Percentiles rank a stretch among this genome's conserved stretches.
phyloP scores from a whole-genome alignment of 2,329 filamentous ascomycete species.

The Chrysosporium keratinophilum region DNA sequence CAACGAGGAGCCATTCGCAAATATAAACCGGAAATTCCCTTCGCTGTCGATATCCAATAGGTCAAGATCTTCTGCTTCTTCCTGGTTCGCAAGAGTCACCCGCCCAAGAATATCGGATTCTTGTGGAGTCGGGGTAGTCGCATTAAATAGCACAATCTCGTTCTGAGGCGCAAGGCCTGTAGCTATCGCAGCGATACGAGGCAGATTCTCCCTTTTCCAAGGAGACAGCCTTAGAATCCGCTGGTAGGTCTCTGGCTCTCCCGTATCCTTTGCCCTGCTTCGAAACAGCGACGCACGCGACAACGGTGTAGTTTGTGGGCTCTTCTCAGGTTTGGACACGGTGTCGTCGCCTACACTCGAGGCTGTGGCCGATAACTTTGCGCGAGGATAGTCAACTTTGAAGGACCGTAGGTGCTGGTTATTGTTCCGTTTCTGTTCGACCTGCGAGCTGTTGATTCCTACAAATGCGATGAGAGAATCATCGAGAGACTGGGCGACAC shows the following conservation, averaged over 20 bases:
- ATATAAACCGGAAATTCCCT: slow-evolving; percentile 58
- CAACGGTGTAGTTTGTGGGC: slow-evolving; percentile 24
- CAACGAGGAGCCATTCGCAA: slow-evolving; percentile 67
- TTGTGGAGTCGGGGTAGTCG: slow-evolving; percentile 45
- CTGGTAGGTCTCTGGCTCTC: slow-evolving; percentile 50
- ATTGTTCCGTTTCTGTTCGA: slow-evolving; percentile 60
- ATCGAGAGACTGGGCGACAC: slow-evolving; percentile 52
- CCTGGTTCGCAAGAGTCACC: slow-evolving; percentile 41
- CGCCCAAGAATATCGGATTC: slow-evolving; percentile 44
- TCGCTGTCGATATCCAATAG: slow-evolving; percentile 27
- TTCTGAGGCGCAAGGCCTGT: slow-evolving; percentile 65
- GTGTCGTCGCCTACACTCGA: slow-evolving; percentile 16
- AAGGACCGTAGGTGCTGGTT: slow-evolving; percentile 80
- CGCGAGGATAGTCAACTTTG: slow-evolving; percentile 45
- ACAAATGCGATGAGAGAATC: slow-evolving; percentile 52
- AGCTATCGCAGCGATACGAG: slow-evolving; percentile 64
- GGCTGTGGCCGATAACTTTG: slow-evolving; percentile 21
- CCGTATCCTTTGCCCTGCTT: slow-evolving; percentile 23
- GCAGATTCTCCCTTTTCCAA: slow-evolving; percentile 42
- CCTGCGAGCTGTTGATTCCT: slow-evolving; percentile 71
- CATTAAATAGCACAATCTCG: slow-evolving; percentile 72
- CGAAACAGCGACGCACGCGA: slow-evolving; percentile 46
- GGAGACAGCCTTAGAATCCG: slow-evolving; percentile 49
- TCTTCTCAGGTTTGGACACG: slow-evolving; percentile 28
- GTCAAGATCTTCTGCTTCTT: slow-evolving; percentile 44